Evolutionary conservation across 257 asterid genomes (phyloP).

Genomic region (Cordia subcordata): DNA sequence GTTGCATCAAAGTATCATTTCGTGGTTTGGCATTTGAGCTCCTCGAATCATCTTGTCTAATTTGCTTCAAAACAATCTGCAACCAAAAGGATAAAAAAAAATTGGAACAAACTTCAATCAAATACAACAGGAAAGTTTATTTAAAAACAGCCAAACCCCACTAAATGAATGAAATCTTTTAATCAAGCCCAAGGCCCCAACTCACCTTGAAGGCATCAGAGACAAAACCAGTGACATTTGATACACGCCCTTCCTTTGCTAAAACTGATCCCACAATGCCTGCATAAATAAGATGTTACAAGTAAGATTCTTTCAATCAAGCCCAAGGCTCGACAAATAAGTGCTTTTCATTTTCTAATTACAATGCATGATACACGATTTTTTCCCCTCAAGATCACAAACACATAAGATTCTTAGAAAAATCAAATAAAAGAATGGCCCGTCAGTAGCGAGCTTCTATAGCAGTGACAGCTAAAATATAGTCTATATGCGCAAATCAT

Average conservation of each 20-base stretch:
- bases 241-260: slow-evolving; percentile 42
- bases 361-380: too few relatives aligned
- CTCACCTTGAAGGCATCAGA: slow-evolving; percentile 79
- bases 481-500: too few relatives aligned
- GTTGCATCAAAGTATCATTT: slow-evolving; percentile 69
- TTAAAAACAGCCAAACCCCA: neutral
- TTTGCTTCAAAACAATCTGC: slow-evolving; percentile 54
- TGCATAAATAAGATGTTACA: slow-evolving; percentile 25
- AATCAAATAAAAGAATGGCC: too few relatives aligned
- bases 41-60: slow-evolving; percentile 48
- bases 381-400: too few relatives aligned
- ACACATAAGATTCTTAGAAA: too few relatives aligned
- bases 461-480: too few relatives aligned
- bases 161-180: neutral
- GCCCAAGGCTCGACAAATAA: too few relatives aligned
- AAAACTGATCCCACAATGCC: slow-evolving; percentile 81
- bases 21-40: slow-evolving; percentile 51
- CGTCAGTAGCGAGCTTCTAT: too few relatives aligned
- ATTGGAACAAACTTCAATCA: slow-evolving; percentile 10
- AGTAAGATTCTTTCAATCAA: too few relatives aligned
- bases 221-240: slow-evolving; percentile 48
- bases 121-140: too few relatives aligned
- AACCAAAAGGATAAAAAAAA: slow-evolving; percentile 6
- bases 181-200: neutral
- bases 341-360: too few relatives aligned